Evolutionary conservation across 2,329 filamentous ascomycete genomes (phyloP).

Genomic region (Fusarium begoniae): DNA sequence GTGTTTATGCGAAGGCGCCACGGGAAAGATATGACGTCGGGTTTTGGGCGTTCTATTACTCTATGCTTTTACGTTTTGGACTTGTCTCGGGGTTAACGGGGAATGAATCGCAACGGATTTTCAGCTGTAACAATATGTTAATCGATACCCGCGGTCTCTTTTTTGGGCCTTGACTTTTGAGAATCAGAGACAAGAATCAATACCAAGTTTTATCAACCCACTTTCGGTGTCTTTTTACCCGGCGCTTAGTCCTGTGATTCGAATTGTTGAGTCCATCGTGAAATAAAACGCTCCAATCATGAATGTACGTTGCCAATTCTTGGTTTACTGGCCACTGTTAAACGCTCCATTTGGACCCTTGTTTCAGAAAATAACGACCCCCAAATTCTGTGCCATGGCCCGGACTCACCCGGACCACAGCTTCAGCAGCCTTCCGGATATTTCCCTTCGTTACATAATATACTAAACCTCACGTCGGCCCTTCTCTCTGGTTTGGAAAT

Average conservation of each 20-base stretch:
- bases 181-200: conserved; percentile 18
- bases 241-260: not conserved
- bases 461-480: conserved; percentile 43
- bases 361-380: not conserved
- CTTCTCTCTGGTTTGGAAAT: conserved; percentile 51
- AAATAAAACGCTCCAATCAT: conserved; percentile 24
- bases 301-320: not conserved
- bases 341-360: conserved; percentile 21
- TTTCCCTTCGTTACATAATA: conserved; percentile 38
- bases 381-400: not conserved
- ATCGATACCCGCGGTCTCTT: conserved; percentile 34
- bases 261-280: not conserved
- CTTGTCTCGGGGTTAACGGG: conserved; percentile 17
- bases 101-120: conserved; percentile 8
- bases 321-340: not conserved
- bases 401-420: conserved; percentile 21
- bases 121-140: conserved; percentile 20
- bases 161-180: conserved; percentile 3
- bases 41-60: conserved; percentile 6
- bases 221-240: conserved; percentile 8
- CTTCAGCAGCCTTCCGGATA: conserved; percentile 5
- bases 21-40: conserved; percentile 21
- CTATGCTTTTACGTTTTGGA: conserved; percentile 11
- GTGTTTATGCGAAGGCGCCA: conserved; percentile 14
- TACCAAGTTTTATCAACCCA: conserved; percentile 5